Percentiles rank a stretch among this genome's conserved stretches.
These are phyloP conservation scores for Trichoderma brevicompactum DNA, from an alignment of 2,329 filamentous ascomycete species.

Conservation along the genomic window DNA sequence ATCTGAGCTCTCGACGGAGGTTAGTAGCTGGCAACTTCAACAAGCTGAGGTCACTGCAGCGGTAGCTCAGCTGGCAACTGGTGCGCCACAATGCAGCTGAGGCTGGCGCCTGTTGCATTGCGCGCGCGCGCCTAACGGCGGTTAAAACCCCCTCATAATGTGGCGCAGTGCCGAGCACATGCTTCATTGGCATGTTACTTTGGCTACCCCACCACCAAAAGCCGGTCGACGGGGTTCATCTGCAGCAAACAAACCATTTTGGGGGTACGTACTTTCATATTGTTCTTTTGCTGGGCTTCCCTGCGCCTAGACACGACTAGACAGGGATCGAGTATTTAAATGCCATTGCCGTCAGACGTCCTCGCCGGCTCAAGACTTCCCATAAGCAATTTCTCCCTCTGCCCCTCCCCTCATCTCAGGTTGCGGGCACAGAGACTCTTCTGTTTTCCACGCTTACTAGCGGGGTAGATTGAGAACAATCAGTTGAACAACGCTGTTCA, in stretches of 20 bases:
- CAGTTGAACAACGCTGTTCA: not conserved
- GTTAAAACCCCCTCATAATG: conserved; percentile 12
- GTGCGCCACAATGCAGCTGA: conserved; percentile 17
- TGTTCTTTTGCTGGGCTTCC: conserved; percentile 13
- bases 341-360: conserved; percentile 18
- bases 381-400: conserved; percentile 14
- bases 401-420: conserved; percentile 12
- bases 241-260: conserved; percentile 5
- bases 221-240: not conserved
- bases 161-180: conserved; percentile 17
- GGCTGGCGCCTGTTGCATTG: not conserved
- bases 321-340: conserved; percentile 23
- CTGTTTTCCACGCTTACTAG: not conserved
- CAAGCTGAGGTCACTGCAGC: not conserved
- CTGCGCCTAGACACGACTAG: not conserved
- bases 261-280: conserved; percentile 24
- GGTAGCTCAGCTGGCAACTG: not conserved
- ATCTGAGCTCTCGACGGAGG: not conserved
- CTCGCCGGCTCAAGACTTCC: not conserved
- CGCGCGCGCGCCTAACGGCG: not conserved
- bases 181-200: not conserved
- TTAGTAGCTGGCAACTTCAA: not conserved
- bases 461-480: conserved; percentile 2
- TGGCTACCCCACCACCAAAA: conserved; percentile 10
- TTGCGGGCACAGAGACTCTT: not conserved